Conservation (phyloP, 306 rosid species). For the Leucaena leucocephala region DNA sequence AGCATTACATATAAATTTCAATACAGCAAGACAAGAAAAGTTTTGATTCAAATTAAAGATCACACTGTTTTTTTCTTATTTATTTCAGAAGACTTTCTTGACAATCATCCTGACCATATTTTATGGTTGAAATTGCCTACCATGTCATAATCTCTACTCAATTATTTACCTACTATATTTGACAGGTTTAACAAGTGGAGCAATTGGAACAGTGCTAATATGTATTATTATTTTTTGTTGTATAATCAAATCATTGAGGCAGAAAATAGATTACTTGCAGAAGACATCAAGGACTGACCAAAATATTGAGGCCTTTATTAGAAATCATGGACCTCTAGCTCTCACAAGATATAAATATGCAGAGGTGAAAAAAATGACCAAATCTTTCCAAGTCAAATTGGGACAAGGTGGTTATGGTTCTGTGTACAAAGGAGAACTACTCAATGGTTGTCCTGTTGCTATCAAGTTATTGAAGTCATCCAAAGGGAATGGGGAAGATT, state of each 20-base stretch:
- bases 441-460: constrained; percentile 37
- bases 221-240: not conserved
- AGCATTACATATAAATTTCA: not conserved
- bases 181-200: not conserved
- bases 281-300: not conserved
- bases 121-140: not conserved
- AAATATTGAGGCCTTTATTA: constrained; percentile 43
- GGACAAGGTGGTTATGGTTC: constrained; percentile 56
- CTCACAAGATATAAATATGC: constrained; percentile 43
- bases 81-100: not conserved
- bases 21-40: not conserved
- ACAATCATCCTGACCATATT: not conserved
- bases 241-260: not conserved
- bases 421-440: constrained; percentile 48
- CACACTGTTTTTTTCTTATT: not conserved
- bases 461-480: constrained; percentile 50
- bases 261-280: not conserved
- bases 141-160: not conserved
- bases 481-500: constrained; percentile 52
- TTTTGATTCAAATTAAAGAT: not conserved
- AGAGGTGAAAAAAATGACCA: constrained; percentile 46
- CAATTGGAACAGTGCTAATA: not conserved
- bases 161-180: not conserved
- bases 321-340: constrained; percentile 32
- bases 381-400: constrained; percentile 41